These are phyloP conservation scores for Aspergillus latus DNA, from an alignment of 2,329 filamentous ascomycete species.

Conservation along the genomic window DNA sequence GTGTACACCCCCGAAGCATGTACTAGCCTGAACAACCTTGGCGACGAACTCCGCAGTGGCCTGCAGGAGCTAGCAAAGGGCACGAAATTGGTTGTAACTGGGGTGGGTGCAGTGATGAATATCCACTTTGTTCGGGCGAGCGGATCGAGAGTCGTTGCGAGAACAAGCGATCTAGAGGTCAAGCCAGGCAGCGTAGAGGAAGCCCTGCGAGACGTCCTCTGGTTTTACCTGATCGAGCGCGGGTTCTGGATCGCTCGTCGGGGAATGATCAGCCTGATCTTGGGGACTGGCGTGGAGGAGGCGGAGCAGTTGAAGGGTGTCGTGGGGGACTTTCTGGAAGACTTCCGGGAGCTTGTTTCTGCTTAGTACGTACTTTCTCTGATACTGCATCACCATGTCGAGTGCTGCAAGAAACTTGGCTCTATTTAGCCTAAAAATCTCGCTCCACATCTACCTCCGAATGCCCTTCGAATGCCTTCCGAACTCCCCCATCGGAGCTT, in stretches of 20 bases:
- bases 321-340: background rate
- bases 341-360: background rate
- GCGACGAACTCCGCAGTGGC: background rate
- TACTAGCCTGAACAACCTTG: background rate
- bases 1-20: constrained; percentile 7
- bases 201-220: background rate
- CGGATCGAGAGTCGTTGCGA: background rate
- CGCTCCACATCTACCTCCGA: background rate
- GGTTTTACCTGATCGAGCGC: constrained; percentile 9
- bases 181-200: background rate
- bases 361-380: background rate
- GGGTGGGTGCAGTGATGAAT: constrained; percentile 3
- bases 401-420: background rate
- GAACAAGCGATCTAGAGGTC: background rate
- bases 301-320: background rate
- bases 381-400: background rate
- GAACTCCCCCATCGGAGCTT: background rate
- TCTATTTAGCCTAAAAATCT: background rate
- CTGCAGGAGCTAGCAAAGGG: constrained; percentile 1
- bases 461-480: background rate
- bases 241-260: constrained; percentile 11
- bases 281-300: constrained; percentile 4
- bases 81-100: constrained; percentile 4
- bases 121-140: constrained; percentile 5
- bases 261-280: constrained; percentile 10